Evolutionary conservation across 495 filamentous ascomycete species (phyloP), one percentile per base, ranked within the genome.

Genomic region (Immersiella caudata): DNA sequence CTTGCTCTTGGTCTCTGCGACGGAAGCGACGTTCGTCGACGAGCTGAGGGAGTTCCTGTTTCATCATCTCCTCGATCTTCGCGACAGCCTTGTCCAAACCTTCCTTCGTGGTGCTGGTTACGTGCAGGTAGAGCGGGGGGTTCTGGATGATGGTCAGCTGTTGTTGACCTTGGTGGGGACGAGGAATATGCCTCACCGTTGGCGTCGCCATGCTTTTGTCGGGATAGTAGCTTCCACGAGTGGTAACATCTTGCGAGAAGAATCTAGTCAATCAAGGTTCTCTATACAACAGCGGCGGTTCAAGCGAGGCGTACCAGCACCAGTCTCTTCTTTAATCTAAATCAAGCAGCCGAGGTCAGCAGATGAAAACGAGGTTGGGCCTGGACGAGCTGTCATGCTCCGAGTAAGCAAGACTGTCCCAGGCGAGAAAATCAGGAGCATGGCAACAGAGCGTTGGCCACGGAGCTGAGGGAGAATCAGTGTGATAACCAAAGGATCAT

Each of bases 271-370:
- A 86, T 86, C 80, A 82, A 82, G 66, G 80, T 80, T 80, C 78
- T 83, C 84, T 78, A 76, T 79, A 77, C 79, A 78, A 76, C 78
- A 76, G 78, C 74, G 59, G 50, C 76, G 70, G 71, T 73, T 68
- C 29, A 69, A 78, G 86, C 80, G 49, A 83, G 85, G 90, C 95
- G 89, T 99, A 99, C 95, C 95, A 85, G 95, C 94, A 89, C 95
- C 95, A 90, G 95, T 97, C 76, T 97, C 91, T 83, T 98, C 94
- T 91, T 97, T 96, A 72, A 99, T 99, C 95, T 99, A 97, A 78
- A 92, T 91, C 91, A 95, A 87, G 91, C 86, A 90, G 81, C 79
- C 79, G 86, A 90, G 88, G 95, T 99, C 90, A 99, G 95, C 94
- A 96, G 90, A 91, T 93, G 93, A 89, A 91, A 93, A 88, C 86